Evolutionary conservation across 129 eudicot species (phyloP).

Genomic region (Erigeron canadensis): DNA sequence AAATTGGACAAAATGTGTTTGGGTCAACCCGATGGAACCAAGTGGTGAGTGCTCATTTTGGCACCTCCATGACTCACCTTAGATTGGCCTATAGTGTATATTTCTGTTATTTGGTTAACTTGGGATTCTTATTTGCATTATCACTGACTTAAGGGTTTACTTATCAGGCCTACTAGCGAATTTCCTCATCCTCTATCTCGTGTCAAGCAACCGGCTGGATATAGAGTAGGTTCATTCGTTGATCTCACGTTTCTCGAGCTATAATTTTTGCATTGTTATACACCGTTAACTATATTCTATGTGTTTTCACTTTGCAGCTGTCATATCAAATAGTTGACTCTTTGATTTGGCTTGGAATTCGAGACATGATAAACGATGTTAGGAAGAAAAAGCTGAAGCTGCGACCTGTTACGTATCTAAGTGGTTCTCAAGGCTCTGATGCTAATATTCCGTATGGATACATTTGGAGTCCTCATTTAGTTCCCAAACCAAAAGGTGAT

Average conservation of each 20-base stretch:
- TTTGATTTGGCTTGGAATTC: constrained; percentile 95
- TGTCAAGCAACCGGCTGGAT: constrained; percentile 97
- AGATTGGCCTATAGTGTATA: too few relatives aligned
- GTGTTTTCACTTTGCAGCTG: constrained; percentile 69
- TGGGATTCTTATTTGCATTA: constrained; percentile 2
- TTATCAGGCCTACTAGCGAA: constrained; percentile 94
- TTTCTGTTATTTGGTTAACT: not conserved
- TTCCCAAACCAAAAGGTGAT: constrained; percentile 98
- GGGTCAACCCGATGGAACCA: not conserved
- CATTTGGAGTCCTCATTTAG: constrained; percentile 99
- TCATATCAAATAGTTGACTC: constrained; percentile 99
- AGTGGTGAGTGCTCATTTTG: not conserved
- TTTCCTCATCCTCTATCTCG: constrained; percentile 99
- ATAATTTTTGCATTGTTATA: constrained; percentile 1
- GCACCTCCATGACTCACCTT: not conserved
- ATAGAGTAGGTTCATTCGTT: constrained; percentile 68
- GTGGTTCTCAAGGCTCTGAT: constrained; percentile 95
- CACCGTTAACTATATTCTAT: constrained; percentile 11
- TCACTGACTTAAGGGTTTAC: constrained; percentile 14
- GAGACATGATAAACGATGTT: constrained; percentile 96
- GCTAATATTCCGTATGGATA: constrained; percentile 86
- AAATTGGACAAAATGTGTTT: not conserved
- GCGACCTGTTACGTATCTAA: constrained; percentile 92
- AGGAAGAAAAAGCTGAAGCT: constrained; percentile 87
- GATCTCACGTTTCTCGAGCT: not conserved